phyloP scores from a whole-genome alignment of 768 basidiomycete species.

The Boletales sp. region DNA sequence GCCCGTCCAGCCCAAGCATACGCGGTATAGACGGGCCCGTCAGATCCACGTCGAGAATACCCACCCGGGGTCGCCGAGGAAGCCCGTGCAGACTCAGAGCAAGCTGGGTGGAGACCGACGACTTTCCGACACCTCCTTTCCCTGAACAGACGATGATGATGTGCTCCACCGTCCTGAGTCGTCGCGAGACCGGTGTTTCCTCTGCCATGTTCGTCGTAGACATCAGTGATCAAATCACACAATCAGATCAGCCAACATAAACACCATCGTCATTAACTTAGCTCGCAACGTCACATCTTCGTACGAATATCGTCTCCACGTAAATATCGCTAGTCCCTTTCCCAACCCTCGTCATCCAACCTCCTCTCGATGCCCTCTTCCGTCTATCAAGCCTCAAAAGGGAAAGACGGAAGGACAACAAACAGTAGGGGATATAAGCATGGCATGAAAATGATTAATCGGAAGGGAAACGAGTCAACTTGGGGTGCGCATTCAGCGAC shows the following conservation, averaged over 20 bases:
- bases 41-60: slow-evolving; percentile 91
- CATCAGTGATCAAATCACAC: too few species aligned
- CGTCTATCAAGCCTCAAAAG: slow-evolving; percentile 55
- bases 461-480: slow-evolving; percentile 15
- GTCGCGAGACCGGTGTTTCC: slow-evolving; percentile 63
- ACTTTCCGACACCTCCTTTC: slow-evolving; percentile 98
- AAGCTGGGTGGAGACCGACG: slow-evolving; percentile 90
- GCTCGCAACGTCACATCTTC: background rate
- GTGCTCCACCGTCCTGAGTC: slow-evolving; percentile 71
- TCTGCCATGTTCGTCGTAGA: slow-evolving; percentile 18
- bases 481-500: slow-evolving; percentile 19
- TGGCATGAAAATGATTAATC: slow-evolving; percentile 18
- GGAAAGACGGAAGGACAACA: slow-evolving; percentile 71
- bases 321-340: slow-evolving; percentile 1
- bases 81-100: slow-evolving; percentile 81
- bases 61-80: slow-evolving; percentile 65
- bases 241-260: background rate
- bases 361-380: slow-evolving; percentile 64
- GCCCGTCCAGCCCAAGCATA: slow-evolving; percentile 88
- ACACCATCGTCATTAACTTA: slow-evolving; percentile 6
- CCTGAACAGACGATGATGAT: slow-evolving; percentile 93
- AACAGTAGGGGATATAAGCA: slow-evolving; percentile 31
- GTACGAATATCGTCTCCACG: slow-evolving; percentile 1
- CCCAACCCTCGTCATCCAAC: slow-evolving; percentile 13
- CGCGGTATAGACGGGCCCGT: slow-evolving; percentile 94